Percentiles rank a stretch among this genome's conserved stretches.
Evolutionary conservation across 495 filamentous ascomycete species (phyloP).

Genomic region (Jackrogersella minutella): DNA sequence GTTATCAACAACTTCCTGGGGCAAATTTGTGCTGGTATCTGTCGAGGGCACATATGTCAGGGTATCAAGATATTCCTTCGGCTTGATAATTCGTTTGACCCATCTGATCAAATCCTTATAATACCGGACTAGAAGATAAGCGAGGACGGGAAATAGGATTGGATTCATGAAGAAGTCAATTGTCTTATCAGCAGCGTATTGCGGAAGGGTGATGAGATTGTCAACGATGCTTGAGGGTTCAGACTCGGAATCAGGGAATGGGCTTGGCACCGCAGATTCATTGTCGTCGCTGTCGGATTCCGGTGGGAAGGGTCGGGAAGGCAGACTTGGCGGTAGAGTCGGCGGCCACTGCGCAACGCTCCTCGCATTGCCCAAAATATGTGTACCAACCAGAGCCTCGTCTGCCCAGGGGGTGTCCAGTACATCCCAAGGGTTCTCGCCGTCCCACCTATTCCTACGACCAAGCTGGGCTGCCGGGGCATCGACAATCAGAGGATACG

Average conservation of each 20-base stretch:
- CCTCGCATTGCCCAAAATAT: constrained; percentile 50
- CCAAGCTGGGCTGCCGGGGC: constrained; percentile 73
- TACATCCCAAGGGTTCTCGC: constrained; percentile 40
- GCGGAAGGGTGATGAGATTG: constrained; percentile 48
- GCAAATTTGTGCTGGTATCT: background rate
- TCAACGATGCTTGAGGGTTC: constrained; percentile 46
- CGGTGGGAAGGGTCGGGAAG: constrained; percentile 32
- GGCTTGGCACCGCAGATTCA: constrained; percentile 26
- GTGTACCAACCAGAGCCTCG: constrained; percentile 56
- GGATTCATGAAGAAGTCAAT: constrained; percentile 59
- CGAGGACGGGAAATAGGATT: constrained; percentile 49
- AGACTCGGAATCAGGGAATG: constrained; percentile 29
- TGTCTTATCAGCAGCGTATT: constrained; percentile 46
- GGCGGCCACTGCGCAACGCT: constrained; percentile 30
- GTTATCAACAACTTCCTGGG: constrained; percentile 1
- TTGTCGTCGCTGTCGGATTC: constrained; percentile 31
- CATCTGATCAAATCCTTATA: constrained; percentile 46
- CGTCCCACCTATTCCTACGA: constrained; percentile 62
- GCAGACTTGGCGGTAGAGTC: constrained; percentile 35
- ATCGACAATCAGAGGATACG: constrained; percentile 84
- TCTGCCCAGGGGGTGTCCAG: constrained; percentile 46
- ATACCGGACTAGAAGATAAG: constrained; percentile 45
- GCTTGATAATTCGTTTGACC: constrained; percentile 23
- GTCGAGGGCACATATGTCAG: constrained; percentile 36
- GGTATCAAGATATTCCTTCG: constrained; percentile 29